phyloP scores from a whole-genome alignment of 2,329 filamentous ascomycete genomes.

The Hypomyces rosellus region DNA sequence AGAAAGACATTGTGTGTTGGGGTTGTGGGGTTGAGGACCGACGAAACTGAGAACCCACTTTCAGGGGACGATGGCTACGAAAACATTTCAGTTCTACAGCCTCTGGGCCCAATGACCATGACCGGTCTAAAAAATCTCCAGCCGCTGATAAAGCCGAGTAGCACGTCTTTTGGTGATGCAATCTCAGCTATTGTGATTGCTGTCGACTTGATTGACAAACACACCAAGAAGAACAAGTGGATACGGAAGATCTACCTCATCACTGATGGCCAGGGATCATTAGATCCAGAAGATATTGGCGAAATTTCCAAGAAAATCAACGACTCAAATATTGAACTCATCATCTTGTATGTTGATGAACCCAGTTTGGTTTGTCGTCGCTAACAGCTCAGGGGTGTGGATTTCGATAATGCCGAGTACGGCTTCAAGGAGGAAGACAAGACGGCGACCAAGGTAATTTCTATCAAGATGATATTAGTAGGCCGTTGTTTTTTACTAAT shows the following conservation, averaged over 20 bases:
- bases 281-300: conserved; percentile 65
- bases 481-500: too few relatives aligned
- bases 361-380: background rate
- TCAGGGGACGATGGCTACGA: conserved; percentile 66
- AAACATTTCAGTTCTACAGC: conserved; percentile 76
- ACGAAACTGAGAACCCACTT: conserved; percentile 66
- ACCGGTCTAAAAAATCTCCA: conserved; percentile 61
- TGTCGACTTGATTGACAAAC: conserved; percentile 73
- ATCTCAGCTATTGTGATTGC: conserved; percentile 84
- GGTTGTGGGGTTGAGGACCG: conserved; percentile 78
- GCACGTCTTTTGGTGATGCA: conserved; percentile 67
- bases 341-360: conserved; percentile 60
- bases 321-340: conserved; percentile 67
- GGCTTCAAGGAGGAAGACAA: conserved; percentile 93
- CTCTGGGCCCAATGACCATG: conserved; percentile 55
- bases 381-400: conserved; percentile 59
- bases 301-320: conserved; percentile 70
- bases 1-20: conserved; percentile 64
- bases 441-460: conserved; percentile 54
- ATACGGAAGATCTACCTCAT: conserved; percentile 75
- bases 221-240: conserved; percentile 78
- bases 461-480: background rate
- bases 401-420: conserved; percentile 88
- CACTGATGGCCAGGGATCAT: conserved; percentile 69
- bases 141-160: conserved; percentile 58